phyloP scores from a whole-genome alignment of 441 rosid species.

The Cnidoscolus chayamansa region DNA sequence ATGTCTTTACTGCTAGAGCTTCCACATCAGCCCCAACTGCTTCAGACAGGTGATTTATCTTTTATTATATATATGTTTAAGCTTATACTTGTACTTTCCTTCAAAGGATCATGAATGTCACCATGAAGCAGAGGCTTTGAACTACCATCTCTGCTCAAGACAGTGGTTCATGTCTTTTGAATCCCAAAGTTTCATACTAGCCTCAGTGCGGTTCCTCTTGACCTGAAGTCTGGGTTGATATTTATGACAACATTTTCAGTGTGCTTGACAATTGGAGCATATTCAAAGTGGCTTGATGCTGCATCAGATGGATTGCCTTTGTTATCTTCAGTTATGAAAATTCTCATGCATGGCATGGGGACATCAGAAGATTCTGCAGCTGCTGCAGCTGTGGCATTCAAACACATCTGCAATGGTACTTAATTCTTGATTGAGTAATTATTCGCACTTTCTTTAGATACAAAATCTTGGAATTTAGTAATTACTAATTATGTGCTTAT shows the following conservation, averaged over 20 bases:
- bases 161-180: conserved; percentile 3
- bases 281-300: conserved; percentile 94
- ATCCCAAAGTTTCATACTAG: conserved; percentile 8
- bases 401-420: conserved; percentile 90
- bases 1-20: conserved; percentile 41
- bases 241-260: conserved; percentile 49
- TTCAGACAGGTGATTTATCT: conserved; percentile 72
- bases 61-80: conserved; percentile 15
- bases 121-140: conserved; percentile 18
- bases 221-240: conserved; percentile 22
- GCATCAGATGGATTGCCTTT: conserved; percentile 67
- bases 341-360: conserved; percentile 92
- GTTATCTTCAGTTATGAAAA: conserved; percentile 67
- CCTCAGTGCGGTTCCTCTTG: conserved; percentile 19
- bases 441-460: conserved; percentile 4
- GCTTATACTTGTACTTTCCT: neutral
- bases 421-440: conserved; percentile 11
- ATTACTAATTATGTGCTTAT: neutral
- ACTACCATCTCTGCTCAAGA: conserved; percentile 2
- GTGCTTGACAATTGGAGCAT: conserved; percentile 94
- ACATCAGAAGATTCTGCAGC: conserved; percentile 97
- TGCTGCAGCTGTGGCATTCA: conserved; percentile 95
- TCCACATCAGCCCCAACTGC: conserved; percentile 88
- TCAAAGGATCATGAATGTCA: neutral
- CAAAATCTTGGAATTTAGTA: neutral